Evolutionary conservation across 1,284 basidiomycete genomes (phyloP), one percentile per base, ranked within the genome.

Genomic region (Vanrija sp.): DNA sequence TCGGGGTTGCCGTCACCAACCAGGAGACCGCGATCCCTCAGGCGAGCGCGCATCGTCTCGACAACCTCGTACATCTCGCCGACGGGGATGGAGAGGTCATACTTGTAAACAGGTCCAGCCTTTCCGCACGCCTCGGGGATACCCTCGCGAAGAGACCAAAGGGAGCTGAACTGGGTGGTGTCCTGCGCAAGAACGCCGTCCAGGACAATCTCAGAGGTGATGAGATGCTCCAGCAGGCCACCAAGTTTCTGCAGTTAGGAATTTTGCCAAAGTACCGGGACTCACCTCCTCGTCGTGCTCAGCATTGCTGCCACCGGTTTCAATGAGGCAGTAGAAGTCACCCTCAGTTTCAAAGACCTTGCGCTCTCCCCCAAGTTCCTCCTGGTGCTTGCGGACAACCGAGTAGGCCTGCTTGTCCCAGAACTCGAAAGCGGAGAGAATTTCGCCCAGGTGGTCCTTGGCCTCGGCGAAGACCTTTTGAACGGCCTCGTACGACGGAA

Each of bases 391-490:
- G 49, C 68, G 67, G 12, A 91, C 89, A 44, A 98, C 81, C 49
- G 94, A 85, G 74, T 95, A 95, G 3, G 86, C 85, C 55, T 89
- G 82, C 54, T 67, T 68, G 74, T 99, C 96, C 58, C 96, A 91
- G 77, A 90, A 98, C 76, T 99, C 96, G 72, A 98, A 98, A 0
- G 96, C 96, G 1, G 92, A 96, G 21, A 99, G 83, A 60, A 99
- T 96, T 78, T 99, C 96, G 6, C 90, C 93, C 7, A 98, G 81
- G 65, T 91, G 85, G 25, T 81, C 80, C 72, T 82, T 80, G 42
- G 80, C 80, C 60, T 80, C 79, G n/a, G 72, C 74, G 65, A 81
- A 83, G 38, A 82, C 79, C 34, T 73, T 71, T 60, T 83, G 81
- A n/a, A 83, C 80, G 14, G 74, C 77, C 52, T 80, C 79, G 68